Evolutionary conservation across 495 filamentous ascomycete genomes (phyloP), one percentile per base, ranked within the genome.

Genomic region (Daldinia vernicosa): DNA sequence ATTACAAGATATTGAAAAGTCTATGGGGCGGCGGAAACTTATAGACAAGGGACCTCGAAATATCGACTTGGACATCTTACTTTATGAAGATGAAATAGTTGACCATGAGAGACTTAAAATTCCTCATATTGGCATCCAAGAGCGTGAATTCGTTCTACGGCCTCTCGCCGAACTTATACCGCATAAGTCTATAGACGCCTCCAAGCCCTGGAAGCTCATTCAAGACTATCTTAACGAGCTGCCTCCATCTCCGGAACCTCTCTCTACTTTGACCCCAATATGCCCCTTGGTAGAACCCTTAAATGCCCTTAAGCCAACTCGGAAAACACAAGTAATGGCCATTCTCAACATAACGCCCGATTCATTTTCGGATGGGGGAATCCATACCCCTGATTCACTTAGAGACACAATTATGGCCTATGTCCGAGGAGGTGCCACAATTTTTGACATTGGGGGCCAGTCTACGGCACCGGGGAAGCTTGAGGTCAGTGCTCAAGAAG

Each of bases 261-360:
- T 91, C 7, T 87, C 92, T 43, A 91, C 91, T 61, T 76, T 90
- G 15, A 93, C 92, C 0, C 90, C 90, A 15, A 84, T 97, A 60
- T 88, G 88, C 2, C 68, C 83, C 7, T 72, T 76, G 50, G 83
- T 89, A 39, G 82, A 86, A 12, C 84, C 89, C 0, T 80, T 97
- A 6, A 85, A 87, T 43, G 84, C 91, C 24, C 86, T 90, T 33
- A 84, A 88, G 66, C 82, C 89, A 0, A 82, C 79, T 57, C 90
- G 92, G 47, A 82, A 81, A 50, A 98, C 94, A 1, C 87, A 89
- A 60, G 80, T 98, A 43, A 98, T 99, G 95, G 91, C 92, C 32
- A 96, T 99, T 71, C 85, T 98, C 57, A 99, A 99, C 81, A 83
- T 97, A 63, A 98, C 95, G 1, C 95, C 95, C 9, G 95, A 99